Evolutionary conservation across 306 rosid species (phyloP), one percentile per base, ranked within the genome.

Genomic region (Malus domestica): DNA sequence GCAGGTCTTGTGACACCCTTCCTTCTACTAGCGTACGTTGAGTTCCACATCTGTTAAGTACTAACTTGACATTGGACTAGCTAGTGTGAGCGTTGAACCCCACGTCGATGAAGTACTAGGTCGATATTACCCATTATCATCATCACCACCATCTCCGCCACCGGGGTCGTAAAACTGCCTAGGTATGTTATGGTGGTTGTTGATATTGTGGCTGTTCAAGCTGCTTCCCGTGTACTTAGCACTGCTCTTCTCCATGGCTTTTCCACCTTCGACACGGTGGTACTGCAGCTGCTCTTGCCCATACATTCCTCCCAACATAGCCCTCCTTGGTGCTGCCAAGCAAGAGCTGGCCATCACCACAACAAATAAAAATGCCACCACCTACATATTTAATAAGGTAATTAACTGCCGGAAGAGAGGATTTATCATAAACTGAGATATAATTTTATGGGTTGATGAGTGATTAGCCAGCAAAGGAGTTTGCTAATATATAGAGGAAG

Each of bases 201-300:
- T 5, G 32, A 71, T 76, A 60, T 80, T 85, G 75, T 83, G 90
- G 71, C 75, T 85, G 75, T 67, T 76, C 13, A 74, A 29, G 14
- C 71, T 80, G 58, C 74, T 78, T 63, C 32, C 77, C 2, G 81
- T 79, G 69, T 65, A 72, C 76, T 78, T 54, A 27, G 33, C 68
- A 62, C 42, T 74, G 79, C 71, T 73, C 73, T 69, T 82, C 82
- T 83, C 83, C 40, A 80, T 75, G 9, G 67, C 25, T 74, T 82
- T 80, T 40, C 85, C 81, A 10, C 61, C 71, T 68, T 80, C 71
- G 67, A 12, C 58, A 14, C 13, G 80, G 73, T 6, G 79, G 75
- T 74, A 81, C 58, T 79, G 77, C 71, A 84, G 86, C 80, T 86
- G 84, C 82, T 84, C 88, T 77, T 81, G 85, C 33, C 87, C 87